Evolutionary conservation across 164 flowering plant species (phyloP), one percentile per base, ranked within the genome.

Genomic region (Pachysandra terminalis): DNA sequence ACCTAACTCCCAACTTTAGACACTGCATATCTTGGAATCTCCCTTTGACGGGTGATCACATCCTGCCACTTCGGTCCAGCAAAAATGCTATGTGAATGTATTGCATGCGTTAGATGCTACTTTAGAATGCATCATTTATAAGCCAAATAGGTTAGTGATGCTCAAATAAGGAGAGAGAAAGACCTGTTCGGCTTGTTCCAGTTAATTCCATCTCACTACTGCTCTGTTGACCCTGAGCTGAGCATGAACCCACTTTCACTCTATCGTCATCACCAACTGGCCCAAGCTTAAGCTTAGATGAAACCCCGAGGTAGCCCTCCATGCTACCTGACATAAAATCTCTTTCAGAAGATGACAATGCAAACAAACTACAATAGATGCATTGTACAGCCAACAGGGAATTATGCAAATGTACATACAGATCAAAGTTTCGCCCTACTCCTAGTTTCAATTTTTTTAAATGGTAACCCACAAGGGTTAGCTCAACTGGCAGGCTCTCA

Each of bases 281-380:
- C 65, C 85, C 89, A 68, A 90, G 90, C 81, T 88, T 92, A 66
- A 93, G 95, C 84, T 88, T 92, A n/a, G 91, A 85, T 64, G 95
- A 85, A 53, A 93, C 75, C 40, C 81, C 86, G 22, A 72, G 75
- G 75, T 86, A 92, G 15, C 81, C 79, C 71, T 89, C 97, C 83
- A 93, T 62, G 71, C 87, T 81, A 75, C 86, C 98, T 96, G 86
- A 56, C 21, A 69, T 55, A 72, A 66, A 72, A 68, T 23, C 7
- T 35, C 60, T 53, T 48, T 73, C 37, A 53, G 56, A 68, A 65
- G 9, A 64, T 68, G 58, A 17, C 23, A n/a, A 55, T 9, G 8
- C n/a, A 21, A 55, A 55, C 25, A 55, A 55, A 23, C 58, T 17
- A 5, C 4, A n/a, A 55, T 5, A 6, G 21, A 21, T 55, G 26